A percentile compares a stretch with the other conserved stretches of the same genome.
Conservation (phyloP, 2,329 filamentous ascomycete species). For the Neonectria hederae region DNA sequence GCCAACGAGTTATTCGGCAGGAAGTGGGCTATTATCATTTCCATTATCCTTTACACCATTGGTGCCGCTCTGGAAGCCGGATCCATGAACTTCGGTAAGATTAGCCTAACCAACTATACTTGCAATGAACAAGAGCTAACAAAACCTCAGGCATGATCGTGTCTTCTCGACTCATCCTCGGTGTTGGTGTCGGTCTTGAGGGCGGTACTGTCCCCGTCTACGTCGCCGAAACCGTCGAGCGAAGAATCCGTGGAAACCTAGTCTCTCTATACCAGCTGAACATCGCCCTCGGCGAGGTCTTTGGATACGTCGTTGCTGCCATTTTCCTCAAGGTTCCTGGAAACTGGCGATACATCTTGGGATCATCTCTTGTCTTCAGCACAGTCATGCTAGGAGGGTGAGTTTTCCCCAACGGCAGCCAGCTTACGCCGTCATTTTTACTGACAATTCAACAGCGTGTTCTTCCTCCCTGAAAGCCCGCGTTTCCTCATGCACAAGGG, state of each 20-base stretch:
- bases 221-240: conserved; percentile 76
- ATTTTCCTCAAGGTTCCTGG: conserved; percentile 76
- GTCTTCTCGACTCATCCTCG: conserved; percentile 72
- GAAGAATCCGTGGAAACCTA: conserved; percentile 73
- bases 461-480: conserved; percentile 76
- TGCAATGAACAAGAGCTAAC: background rate
- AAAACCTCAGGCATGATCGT: conserved; percentile 68
- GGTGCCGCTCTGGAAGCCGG: conserved; percentile 75
- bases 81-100: conserved; percentile 67
- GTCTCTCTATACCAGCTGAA: conserved; percentile 81
- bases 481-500: conserved; percentile 77
- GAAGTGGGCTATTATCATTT: conserved; percentile 74
- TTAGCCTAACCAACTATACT: background rate
- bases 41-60: conserved; percentile 74
- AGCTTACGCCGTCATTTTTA: conserved; percentile 54
- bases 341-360: conserved; percentile 79
- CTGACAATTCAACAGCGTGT: conserved; percentile 61
- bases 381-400: conserved; percentile 51
- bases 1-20: conserved; percentile 74
- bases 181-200: conserved; percentile 76
- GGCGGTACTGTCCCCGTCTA: conserved; percentile 80
- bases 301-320: conserved; percentile 77
- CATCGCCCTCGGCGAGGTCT: conserved; percentile 77
- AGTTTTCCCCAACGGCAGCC: conserved; percentile 45
- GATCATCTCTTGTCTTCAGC: conserved; percentile 76